Evolutionary conservation across 257 asterid genomes (phyloP).

Genomic region (Schizonepeta tenuifolia): DNA sequence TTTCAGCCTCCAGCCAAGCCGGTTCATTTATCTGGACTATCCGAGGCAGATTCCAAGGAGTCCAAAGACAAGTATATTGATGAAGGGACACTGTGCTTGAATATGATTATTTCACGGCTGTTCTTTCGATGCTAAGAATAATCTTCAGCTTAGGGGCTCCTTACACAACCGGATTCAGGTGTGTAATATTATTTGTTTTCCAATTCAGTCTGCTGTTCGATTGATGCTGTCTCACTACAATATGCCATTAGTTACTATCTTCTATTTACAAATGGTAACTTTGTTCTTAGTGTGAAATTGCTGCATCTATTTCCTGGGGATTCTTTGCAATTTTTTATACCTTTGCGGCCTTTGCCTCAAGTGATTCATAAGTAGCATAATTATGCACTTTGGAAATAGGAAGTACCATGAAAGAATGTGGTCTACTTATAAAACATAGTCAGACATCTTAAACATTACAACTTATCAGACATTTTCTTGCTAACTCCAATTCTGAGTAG

Average conservation of each 20-base stretch:
- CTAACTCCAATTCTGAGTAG: not conserved
- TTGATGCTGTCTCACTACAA: conserved; percentile 23
- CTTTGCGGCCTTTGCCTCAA: not conserved
- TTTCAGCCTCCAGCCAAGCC: conserved; percentile 45
- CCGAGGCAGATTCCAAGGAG: conserved; percentile 56
- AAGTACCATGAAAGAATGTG: conserved; percentile 9
- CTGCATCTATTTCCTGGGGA: conserved; percentile 12
- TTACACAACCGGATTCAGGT: conserved; percentile 82
- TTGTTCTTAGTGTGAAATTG: conserved; percentile 20
- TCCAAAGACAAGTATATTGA: conserved; percentile 48
- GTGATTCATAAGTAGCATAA: conserved; percentile 14
- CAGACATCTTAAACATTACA: conserved; percentile 18
- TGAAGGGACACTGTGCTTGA: conserved; percentile 85
- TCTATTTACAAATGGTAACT: not conserved
- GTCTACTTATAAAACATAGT: not conserved
- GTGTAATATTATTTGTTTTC: conserved; percentile 31
- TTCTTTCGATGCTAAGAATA: conserved; percentile 90
- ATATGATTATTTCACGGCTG: conserved; percentile 70
- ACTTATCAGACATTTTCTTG: not conserved
- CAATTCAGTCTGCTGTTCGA: not conserved
- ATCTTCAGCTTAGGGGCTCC: conserved; percentile 52
- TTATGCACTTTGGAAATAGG: not conserved
- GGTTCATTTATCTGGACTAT: conserved; percentile 47
- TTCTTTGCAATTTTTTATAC: conserved; percentile 13
- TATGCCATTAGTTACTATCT: conserved; percentile 9